Evolutionary conservation across 805 yeast genomes (phyloP).

Genomic region (Candida germanica): DNA sequence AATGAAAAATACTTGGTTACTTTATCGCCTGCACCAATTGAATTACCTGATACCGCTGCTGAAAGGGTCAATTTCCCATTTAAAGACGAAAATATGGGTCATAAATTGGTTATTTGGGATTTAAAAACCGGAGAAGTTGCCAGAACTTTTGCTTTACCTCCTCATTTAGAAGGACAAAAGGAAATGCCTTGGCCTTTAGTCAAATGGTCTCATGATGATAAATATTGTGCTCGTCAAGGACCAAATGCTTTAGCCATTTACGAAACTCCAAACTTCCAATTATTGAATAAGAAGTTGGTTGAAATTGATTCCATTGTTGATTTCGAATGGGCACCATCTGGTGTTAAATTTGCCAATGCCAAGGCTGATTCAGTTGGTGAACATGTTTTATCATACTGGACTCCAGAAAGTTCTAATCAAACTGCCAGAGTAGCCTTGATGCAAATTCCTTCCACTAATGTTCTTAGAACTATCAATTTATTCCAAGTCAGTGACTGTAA

Average conservation of each 20-base stretch:
- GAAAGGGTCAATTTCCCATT: conserved; percentile 74
- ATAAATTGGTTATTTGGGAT: conserved; percentile 92
- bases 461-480: conserved; percentile 86
- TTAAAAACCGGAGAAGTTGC: conserved; percentile 75
- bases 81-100: conserved; percentile 85
- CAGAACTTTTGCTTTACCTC: conserved; percentile 88
- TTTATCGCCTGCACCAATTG: conserved; percentile 80
- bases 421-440: conserved; percentile 91
- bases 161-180: conserved; percentile 62
- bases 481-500: conserved; percentile 92
- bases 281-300: conserved; percentile 81
- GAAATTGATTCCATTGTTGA: conserved; percentile 83
- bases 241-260: conserved; percentile 91
- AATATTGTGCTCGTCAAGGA: conserved; percentile 91
- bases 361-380: conserved; percentile 53
- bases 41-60: conserved; percentile 58
- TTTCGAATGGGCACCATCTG: conserved; percentile 93
- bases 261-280: conserved; percentile 73
- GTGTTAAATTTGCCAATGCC: conserved; percentile 61
- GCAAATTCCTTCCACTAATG: conserved; percentile 79
- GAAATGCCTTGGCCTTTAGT: conserved; percentile 92
- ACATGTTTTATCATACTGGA: conserved; percentile 87
- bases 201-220: conserved; percentile 92
- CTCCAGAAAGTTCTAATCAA: conserved; percentile 90
- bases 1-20: conserved; percentile 87